Evolutionary conservation across 306 rosid genomes (phyloP), one percentile per base, ranked within the genome.

Genomic region (Rosa multiflora): DNA sequence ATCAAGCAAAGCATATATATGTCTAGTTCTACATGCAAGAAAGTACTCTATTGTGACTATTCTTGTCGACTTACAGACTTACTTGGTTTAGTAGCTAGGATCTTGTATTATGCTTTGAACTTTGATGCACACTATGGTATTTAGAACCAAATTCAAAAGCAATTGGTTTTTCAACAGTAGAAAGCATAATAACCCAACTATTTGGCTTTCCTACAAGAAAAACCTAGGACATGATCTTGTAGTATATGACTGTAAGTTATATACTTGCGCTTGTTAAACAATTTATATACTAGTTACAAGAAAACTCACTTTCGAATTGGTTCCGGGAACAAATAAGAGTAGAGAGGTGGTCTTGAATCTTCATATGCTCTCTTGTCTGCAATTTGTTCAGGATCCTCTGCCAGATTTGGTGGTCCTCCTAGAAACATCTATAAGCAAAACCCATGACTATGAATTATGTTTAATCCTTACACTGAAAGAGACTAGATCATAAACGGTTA

Each of bases 321-420:
- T 26, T 76, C 77, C 0, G 84, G 84, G 61, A 59, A 76, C 5
- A 81, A 1, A 76, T 63, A 61, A 23, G 84, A 81, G 59, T 67
- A 70, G 59, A 81, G 77, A 76, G 77, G 81, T 4, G 84, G 84
- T 70, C 81, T 47, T 20, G 66, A 70, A 76, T 82, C 70, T 64
- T 76, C 85, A 8, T 76, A 82, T 61, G 85, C 81, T 44, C 78
- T 46, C 59, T 58, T 76, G 55, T 81, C 85, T 48, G 85, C 85
- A 59, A 76, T 52, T 63, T 77, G 71, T 49, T 82, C 85, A 2
- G 81, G 61, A 21, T 82, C 81, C 78, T 70, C 85, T 8, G 74
- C 78, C 40, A 71, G 68, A 76, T 52, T 71, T 48, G 85, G 44
- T 51, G 85, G 81, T 51, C 80, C 80, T 76, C 78, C 81, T 52